These are phyloP conservation scores for Macrophomina tecta DNA, from an alignment of 2,329 filamentous ascomycete species.

Conservation along the genomic window DNA sequence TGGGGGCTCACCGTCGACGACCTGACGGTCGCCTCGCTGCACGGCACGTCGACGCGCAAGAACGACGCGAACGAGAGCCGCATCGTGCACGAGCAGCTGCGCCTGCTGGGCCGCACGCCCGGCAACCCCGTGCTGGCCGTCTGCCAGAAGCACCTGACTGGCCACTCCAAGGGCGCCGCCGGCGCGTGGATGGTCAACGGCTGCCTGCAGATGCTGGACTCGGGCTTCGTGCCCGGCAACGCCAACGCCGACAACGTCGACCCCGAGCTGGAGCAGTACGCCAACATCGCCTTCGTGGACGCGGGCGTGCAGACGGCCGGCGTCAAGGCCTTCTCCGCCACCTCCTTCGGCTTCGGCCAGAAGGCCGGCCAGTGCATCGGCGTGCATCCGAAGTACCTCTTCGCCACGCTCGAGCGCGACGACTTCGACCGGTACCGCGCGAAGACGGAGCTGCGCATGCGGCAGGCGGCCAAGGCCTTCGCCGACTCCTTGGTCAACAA, in stretches of 20 bases:
- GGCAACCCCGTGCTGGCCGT: constrained; percentile 44
- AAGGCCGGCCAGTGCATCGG: constrained; percentile 50
- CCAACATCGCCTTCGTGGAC: constrained; percentile 44
- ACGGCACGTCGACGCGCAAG: constrained; percentile 49
- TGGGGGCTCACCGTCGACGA: constrained; percentile 50
- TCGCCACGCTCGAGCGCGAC: constrained; percentile 11
- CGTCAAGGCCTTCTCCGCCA: constrained; percentile 48
- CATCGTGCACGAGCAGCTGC: constrained; percentile 46
- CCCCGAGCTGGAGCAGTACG: constrained; percentile 33
- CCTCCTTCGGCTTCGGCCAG: constrained; percentile 55
- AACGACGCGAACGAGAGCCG: constrained; percentile 50
- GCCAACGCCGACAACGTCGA: constrained; percentile 48
- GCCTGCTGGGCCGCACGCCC: constrained; percentile 41
- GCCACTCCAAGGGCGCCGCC: constrained; percentile 47
- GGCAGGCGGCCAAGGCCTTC: constrained; percentile 25
- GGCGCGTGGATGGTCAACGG: constrained; percentile 50
- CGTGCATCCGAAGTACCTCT: constrained; percentile 42
- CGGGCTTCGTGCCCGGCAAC: constrained; percentile 46
- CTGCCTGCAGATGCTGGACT: constrained; percentile 43
- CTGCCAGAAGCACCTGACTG: constrained; percentile 46
- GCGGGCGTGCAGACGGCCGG: constrained; percentile 33
- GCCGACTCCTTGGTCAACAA: constrained; percentile 27
- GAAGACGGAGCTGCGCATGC: constrained; percentile 15
- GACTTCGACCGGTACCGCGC: constrained; percentile 11
- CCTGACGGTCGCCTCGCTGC: constrained; percentile 45